Evolutionary conservation across 768 basidiomycete genomes (phyloP), one percentile per base, ranked within the genome.

Genomic region (Tylopilus sp.): DNA sequence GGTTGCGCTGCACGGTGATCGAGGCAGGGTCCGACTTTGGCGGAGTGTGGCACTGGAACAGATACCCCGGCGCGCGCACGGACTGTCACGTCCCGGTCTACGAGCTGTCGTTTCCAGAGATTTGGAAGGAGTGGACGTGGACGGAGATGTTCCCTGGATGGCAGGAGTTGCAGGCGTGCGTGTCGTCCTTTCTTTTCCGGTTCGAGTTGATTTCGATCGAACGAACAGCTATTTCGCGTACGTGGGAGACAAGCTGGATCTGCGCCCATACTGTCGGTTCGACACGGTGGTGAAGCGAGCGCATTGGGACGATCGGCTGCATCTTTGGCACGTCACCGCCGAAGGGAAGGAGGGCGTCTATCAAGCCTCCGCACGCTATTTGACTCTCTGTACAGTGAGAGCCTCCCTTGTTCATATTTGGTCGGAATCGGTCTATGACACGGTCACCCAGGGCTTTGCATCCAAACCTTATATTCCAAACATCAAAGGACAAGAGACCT

Each of bases 81-180:
- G 56, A 57, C 28, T 57, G 49, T 1, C 44, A 51, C 21, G 14
- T 57, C 21, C 56, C 56, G 16, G 10, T 21, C 8, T 57, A 57
- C 33, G 55, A 57, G 34, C 19, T 57, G 3, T 25, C 55, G 7
- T 40, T 52, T 13, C 45, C 55, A 11, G 55, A 58, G 46, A 45
- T 58, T 29, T 57, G 55, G 56, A 57, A 57, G 26, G 57, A 29
- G 14, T 58, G 55, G 57, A 24, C 41, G 1, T 58, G 57, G 57
- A 52, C 57, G 8, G 8, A 48, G 19, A 58, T 44, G 8, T 57
- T 52, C 31, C 57, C 57, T 14, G 49, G 33, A 3, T 47, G 49
- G 55, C 21, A 48, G 21, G 55, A 58, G 14, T 13, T 58, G 4
- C 55, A 57, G 28, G 29, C 29, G 29, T 29, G 29, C n/a, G n/a